phyloP scores from a whole-genome alignment of 2,329 filamentous ascomycete species.

The Fonsecaea nubica region DNA sequence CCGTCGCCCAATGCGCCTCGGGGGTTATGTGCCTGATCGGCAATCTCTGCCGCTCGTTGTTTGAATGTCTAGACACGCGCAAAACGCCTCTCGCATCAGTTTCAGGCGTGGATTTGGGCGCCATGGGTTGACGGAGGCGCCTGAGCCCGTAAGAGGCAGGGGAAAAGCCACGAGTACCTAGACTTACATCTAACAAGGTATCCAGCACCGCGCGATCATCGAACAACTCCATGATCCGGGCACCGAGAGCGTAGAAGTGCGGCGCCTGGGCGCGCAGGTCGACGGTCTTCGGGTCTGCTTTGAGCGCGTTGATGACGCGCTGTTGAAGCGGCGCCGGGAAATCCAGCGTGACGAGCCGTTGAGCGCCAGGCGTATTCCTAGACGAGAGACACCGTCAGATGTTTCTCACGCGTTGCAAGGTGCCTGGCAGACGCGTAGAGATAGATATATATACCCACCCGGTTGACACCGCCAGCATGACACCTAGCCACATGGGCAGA shows the following conservation, averaged over 20 bases:
- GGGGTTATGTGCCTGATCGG: conserved; percentile 86
- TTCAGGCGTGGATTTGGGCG: background rate
- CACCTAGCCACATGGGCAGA: conserved; percentile 91
- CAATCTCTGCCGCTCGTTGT: conserved; percentile 78
- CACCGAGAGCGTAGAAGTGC: conserved; percentile 86
- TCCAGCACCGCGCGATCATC: conserved; percentile 83
- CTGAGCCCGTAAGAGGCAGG: background rate
- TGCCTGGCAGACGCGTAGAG: too few relatives aligned
- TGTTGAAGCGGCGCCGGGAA: conserved; percentile 77
- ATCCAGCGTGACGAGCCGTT: conserved; percentile 77
- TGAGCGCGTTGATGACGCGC: conserved; percentile 85
- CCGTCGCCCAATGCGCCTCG: conserved; percentile 56
- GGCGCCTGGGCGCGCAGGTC: conserved; percentile 81
- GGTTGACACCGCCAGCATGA: conserved; percentile 79
- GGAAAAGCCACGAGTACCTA: background rate
- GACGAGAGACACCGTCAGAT: background rate
- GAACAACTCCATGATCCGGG: conserved; percentile 86
- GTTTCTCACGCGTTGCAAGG: too few relatives aligned
- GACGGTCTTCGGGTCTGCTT: conserved; percentile 85
- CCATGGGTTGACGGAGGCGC: background rate
- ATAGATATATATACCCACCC: conserved; percentile 46
- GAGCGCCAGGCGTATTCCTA: conserved; percentile 37
- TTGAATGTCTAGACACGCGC: conserved; percentile 70
- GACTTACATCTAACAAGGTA: conserved; percentile 64
- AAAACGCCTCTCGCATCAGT: background rate